Conservation (phyloP, 305 asterid species). For the Andrographis paniculata region DNA sequence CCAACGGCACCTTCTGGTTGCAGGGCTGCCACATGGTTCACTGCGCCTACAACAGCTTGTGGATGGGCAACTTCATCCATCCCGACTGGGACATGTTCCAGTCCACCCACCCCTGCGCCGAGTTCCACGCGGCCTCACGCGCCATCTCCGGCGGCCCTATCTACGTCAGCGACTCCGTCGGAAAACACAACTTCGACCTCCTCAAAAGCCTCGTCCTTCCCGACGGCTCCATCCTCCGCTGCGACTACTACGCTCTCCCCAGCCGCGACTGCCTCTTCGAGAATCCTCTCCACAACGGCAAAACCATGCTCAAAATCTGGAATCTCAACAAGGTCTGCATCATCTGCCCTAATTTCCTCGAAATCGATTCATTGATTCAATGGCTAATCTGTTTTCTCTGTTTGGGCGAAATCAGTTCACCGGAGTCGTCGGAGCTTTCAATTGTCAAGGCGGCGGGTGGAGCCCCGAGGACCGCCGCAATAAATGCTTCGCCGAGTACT, state of each 20-base stretch:
- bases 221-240: constrained; percentile 50
- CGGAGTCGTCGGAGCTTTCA: constrained; percentile 58
- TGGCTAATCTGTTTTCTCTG: no score
- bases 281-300: constrained; percentile 59
- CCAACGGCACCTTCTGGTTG: constrained; percentile 64
- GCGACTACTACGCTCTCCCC: constrained; percentile 54
- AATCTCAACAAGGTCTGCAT: constrained; percentile 43
- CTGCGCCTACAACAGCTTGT: constrained; percentile 63
- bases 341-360: background rate
- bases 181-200: constrained; percentile 46
- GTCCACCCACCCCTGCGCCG: constrained; percentile 64
- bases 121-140: constrained; percentile 63
- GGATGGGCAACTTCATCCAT: constrained; percentile 73
- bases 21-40: constrained; percentile 81
- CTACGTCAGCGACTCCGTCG: constrained; percentile 53
- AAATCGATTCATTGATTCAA: no score
- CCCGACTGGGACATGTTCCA: constrained; percentile 86
- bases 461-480: constrained; percentile 40
- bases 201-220: constrained; percentile 47
- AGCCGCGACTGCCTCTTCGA: constrained; percentile 56
- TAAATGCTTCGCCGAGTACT: constrained; percentile 43
- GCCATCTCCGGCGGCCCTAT: constrained; percentile 75
- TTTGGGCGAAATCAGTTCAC: constrained; percentile 26
- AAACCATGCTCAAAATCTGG: constrained; percentile 68
- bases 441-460: constrained; percentile 83